These are phyloP conservation scores for Hypomyces perniciosus DNA, from an alignment of 2,329 filamentous ascomycete genomes.

Conservation along the genomic window DNA sequence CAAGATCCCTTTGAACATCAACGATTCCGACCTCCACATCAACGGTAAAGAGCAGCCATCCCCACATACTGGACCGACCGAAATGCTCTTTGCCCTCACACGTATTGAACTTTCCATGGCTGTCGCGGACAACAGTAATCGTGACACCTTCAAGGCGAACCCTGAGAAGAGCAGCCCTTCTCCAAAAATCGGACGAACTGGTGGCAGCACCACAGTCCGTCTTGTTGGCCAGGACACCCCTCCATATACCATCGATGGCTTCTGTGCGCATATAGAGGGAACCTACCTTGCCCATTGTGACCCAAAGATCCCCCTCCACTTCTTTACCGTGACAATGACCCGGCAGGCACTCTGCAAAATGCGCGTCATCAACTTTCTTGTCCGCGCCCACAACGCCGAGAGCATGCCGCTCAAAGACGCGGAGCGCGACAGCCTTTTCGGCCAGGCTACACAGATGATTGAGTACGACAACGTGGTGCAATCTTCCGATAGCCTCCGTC, in stretches of 20 bases:
- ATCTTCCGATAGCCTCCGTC: slow-evolving; percentile 42
- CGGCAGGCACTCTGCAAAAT: slow-evolving; percentile 50
- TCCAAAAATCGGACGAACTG: slow-evolving; percentile 16
- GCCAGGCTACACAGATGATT: slow-evolving; percentile 51
- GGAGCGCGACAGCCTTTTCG: slow-evolving; percentile 48
- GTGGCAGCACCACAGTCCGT: slow-evolving; percentile 32
- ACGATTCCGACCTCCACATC: slow-evolving; percentile 53
- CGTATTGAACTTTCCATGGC: slow-evolving; percentile 52
- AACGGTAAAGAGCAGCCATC: slow-evolving; percentile 50
- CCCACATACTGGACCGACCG: slow-evolving; percentile 46
- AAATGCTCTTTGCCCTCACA: slow-evolving; percentile 55
- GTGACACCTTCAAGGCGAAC: slow-evolving; percentile 28
- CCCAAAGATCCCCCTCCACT: slow-evolving; percentile 52
- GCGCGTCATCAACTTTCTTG: slow-evolving; percentile 49
- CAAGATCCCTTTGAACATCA: slow-evolving; percentile 54
- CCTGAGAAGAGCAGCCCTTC: slow-evolving; percentile 22
- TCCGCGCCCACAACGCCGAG: slow-evolving; percentile 39
- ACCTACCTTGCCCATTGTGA: slow-evolving; percentile 53
- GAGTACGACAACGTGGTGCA: slow-evolving; percentile 55
- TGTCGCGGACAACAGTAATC: slow-evolving; percentile 41
- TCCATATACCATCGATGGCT: slow-evolving; percentile 45
- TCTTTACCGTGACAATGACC: slow-evolving; percentile 54
- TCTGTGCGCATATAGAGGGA: slow-evolving; percentile 49
- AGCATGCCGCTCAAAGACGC: slow-evolving; percentile 34
- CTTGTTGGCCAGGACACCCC: slow-evolving; percentile 47